Evolutionary conservation across 2,329 filamentous ascomycete species (phyloP), one percentile per base, ranked within the genome.

Genomic region (Pleurostoma richardsiae): DNA sequence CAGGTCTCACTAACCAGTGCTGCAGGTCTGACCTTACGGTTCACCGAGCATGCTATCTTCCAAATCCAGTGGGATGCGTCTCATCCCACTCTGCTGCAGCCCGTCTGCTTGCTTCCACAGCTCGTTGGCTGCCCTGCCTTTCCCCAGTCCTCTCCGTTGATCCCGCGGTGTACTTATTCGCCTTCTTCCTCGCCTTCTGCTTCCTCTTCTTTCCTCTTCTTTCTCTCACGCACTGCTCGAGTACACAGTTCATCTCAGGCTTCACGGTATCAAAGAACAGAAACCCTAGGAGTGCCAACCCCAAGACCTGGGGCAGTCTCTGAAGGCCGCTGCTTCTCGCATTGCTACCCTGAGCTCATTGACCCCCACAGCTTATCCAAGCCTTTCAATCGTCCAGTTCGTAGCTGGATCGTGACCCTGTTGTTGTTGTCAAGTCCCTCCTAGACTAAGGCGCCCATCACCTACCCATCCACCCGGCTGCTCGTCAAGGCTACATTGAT

Each of bases 401-500:
- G 8, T 8, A 36, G 33, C 33, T 36, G 8, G 33, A 8, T 36
- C 39, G 39, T 41, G 39, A 41, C 27, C 10, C 39, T 41, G 7
- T 19, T 41, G 11, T 38, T 8, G 33, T 8, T 38, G 8, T 38
- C 33, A 38, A 19, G 19, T 36, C 33, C 33, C 33, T 36, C 33
- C 33, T 36, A 8, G 33, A 8, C 33, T 36, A 8, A 19, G 19
- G 19, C 33, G 8, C n/a, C 33, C 33, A 36, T 36, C 33, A 8
- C 8, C 33, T n/a, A 8, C 33, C n/a, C n/a, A 8, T 36, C 8
- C 33, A 36, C 8, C 33, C 33, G 33, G n/a, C 33, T 36, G n/a
- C 33, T n/a, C 8, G 33, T 36, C 33, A 63, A 67, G 55, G 63
- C 71, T 59, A 74, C 58, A 73, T 77, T 78, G 74, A 79, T 79